A percentile compares a stretch with the other conserved stretches of the same genome.
phyloP scores from a whole-genome alignment of 805 yeast species.

The Aciculoconidium aculeatum region DNA sequence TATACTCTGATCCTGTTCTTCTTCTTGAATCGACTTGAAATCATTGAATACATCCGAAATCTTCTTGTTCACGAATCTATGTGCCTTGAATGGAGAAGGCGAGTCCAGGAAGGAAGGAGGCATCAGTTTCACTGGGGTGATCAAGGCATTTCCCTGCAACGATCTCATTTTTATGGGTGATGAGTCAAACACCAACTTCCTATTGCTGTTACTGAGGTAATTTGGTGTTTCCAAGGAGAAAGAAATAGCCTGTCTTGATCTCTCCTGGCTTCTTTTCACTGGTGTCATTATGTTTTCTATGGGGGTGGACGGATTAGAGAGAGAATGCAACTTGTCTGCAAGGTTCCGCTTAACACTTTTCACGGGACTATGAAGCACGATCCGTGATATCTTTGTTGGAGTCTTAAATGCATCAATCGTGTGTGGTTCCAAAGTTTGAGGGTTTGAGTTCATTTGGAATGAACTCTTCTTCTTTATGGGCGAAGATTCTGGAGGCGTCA shows the following conservation, averaged over 20 bases:
- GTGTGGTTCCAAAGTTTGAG: not conserved
- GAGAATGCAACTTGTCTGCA: constrained; percentile 5
- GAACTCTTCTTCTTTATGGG: constrained; percentile 22
- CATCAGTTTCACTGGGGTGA: constrained; percentile 9
- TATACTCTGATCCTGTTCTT: constrained; percentile 11
- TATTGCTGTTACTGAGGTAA: constrained; percentile 16
- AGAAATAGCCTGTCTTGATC: not conserved
- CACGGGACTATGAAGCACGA: too few species aligned
- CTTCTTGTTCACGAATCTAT: constrained; percentile 22
- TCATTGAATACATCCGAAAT: constrained; percentile 46
- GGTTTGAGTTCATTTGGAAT: not conserved
- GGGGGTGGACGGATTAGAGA: too few species aligned
- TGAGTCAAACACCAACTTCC: constrained; percentile 9
- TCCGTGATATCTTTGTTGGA: constrained; percentile 21
- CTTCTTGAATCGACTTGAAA: constrained; percentile 28
- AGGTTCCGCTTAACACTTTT: constrained; percentile 2
- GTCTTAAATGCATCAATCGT: constrained; percentile 24
- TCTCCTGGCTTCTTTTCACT: too few species aligned
- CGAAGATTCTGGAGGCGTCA: constrained; percentile 41
- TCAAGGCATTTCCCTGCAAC: too few species aligned
- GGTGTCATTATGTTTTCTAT: too few species aligned
- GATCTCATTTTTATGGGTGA: constrained; percentile 2
- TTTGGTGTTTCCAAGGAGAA: constrained; percentile 17
- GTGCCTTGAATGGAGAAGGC: constrained; percentile 41
- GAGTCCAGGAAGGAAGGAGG: constrained; percentile 38